Base-by-base conservation (phyloP, 2,329 filamentous ascomycete genomes). In the Xylogone sp. region DNA sequence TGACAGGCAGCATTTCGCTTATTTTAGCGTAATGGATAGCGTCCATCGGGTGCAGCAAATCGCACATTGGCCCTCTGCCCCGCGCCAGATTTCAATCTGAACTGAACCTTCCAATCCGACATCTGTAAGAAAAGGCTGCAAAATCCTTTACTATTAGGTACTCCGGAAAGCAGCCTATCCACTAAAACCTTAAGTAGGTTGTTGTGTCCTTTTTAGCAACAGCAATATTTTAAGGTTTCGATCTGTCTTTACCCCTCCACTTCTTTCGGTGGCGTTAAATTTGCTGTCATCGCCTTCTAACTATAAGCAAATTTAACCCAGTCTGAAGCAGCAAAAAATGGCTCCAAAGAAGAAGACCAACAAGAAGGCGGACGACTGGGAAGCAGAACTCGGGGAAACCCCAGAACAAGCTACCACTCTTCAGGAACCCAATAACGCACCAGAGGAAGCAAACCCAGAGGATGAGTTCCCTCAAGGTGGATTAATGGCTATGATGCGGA, bases 301-400 rank as follows among this genome's bases (percentile, higher is more conserved):
- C 34, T 16, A 39, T 16, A 39, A 39, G 5, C 5, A 39, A 5
- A 16, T 18, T 39, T 16, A 16, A 39, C 34, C 34, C 4, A 39
- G 34, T 6, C 12, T 16, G 6, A 39, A 39, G n/a, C 4, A 5
- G 34, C 8, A 9, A 16, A 39, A 6, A 4, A 39, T 39, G 34
- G 34, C 34, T 16, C 34, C 34, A 78, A 95, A 94, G 81, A 97
- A 96, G 82, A 87, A 86, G 69, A 88, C 86, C 73, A 95, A 93
- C 79, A 86, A 84, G 69, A 83, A 78, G 67, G 83, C 88, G 68
- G 90, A 96, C 66, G 90, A 97, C 78, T 97, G 93, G 93, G 94
- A 97, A 71, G 85, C 88, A 51, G 91, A 96, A 58, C 78, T 97
- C 50, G 92, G 91, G 65, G 93, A 97, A 75, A 76, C 78, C 55